Percentiles rank a stretch among this genome's conserved stretches.
These are phyloP conservation scores for Crithidia bombi DNA, from an alignment of 208 protist species.

Conservation along the genomic window DNA sequence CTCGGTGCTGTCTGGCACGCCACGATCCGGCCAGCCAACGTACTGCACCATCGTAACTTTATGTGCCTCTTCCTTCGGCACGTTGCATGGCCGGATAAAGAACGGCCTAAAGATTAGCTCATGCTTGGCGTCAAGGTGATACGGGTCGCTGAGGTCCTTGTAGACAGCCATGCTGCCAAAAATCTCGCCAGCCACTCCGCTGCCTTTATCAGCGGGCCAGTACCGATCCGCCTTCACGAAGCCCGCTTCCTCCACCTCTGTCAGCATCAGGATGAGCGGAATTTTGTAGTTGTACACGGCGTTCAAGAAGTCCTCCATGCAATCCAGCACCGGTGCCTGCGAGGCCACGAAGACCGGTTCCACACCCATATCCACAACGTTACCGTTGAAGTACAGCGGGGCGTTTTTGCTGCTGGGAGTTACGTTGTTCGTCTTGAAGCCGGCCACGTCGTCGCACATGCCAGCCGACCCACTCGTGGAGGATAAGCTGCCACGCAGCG, in stretches of 20 bases:
- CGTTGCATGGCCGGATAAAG: constrained; percentile 25
- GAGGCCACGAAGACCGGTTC: constrained; percentile 72
- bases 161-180: constrained; percentile 40
- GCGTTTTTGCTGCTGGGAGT: constrained; percentile 12
- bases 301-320: constrained; percentile 65
- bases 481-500: constrained; percentile 9
- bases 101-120: constrained; percentile 33
- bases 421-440: constrained; percentile 5
- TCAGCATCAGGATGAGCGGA: constrained; percentile 81
- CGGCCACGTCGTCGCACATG: not conserved
- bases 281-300: constrained; percentile 55
- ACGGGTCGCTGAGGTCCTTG: constrained; percentile 49
- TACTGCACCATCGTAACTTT: constrained; percentile 80
- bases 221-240: constrained; percentile 82
- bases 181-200: constrained; percentile 11
- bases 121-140: constrained; percentile 20
- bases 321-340: constrained; percentile 70
- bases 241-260: constrained; percentile 52
- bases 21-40: constrained; percentile 83
- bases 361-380: constrained; percentile 40
- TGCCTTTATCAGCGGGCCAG: constrained; percentile 55
- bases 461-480: not conserved
- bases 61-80: constrained; percentile 26
- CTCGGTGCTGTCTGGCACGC: constrained; percentile 66
- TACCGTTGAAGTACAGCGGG: constrained; percentile 74